These are phyloP conservation scores for Boletus fagicola DNA, from an alignment of 768 basidiomycete genomes.

Conservation along the genomic window DNA sequence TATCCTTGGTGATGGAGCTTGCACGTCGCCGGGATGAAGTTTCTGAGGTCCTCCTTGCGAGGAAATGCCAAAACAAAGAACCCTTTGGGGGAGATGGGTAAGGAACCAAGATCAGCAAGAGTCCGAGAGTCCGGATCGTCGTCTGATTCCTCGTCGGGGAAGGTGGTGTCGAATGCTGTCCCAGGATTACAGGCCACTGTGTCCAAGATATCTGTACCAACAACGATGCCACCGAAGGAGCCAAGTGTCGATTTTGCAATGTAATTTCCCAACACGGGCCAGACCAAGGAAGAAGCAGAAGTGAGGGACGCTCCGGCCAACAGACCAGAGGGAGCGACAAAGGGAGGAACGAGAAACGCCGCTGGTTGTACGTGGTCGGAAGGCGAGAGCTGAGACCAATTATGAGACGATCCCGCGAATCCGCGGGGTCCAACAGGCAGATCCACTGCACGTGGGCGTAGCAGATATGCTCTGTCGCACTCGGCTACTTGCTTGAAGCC, in stretches of 20 bases:
- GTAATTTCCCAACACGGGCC: conserved; percentile 21
- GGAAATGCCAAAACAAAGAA: conserved; percentile 39
- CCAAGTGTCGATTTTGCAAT: conserved; percentile 33
- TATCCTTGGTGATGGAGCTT: conserved; percentile 33
- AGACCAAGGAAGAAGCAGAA: conserved; percentile 21
- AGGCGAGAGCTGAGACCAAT: conserved; percentile 34
- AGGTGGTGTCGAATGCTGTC: background rate
- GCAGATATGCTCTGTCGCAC: conserved; percentile 37
- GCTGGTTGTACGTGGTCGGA: conserved; percentile 38
- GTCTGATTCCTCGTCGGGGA: background rate
- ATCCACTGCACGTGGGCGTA: conserved; percentile 38
- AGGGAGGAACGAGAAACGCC: conserved; percentile 59
- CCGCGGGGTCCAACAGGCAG: conserved; percentile 46
- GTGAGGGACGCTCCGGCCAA: conserved; percentile 22
- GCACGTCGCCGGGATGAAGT: conserved; percentile 38
- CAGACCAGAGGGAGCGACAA: conserved; percentile 42
- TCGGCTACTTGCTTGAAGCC: conserved; percentile 40
- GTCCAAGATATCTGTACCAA: conserved; percentile 14
- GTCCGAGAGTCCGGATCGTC: background rate
- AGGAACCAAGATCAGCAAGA: background rate
- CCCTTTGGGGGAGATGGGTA: conserved; percentile 13
- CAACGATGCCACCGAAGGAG: conserved; percentile 40
- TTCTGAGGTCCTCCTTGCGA: conserved; percentile 32
- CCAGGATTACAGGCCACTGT: background rate
- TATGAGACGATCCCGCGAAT: conserved; percentile 20